phyloP scores from a whole-genome alignment of 192 early-diverging fungal genomes.

The Umbelopsis sp. region DNA sequence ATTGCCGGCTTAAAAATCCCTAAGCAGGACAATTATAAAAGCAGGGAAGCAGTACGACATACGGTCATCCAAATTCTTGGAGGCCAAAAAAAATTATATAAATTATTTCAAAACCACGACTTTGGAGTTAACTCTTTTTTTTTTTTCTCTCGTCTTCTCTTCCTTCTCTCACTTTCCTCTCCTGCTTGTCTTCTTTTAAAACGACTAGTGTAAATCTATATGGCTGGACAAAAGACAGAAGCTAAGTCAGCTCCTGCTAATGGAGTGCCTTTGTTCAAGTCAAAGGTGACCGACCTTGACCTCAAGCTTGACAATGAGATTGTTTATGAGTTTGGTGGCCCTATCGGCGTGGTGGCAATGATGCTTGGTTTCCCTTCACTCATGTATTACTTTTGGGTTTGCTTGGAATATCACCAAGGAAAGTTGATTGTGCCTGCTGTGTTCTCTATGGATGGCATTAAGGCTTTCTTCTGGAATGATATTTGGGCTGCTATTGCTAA shows the following conservation, averaged over 20 bases:
- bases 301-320: slow-evolving; percentile 63
- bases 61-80: too few species aligned
- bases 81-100: slow-evolving; percentile 16
- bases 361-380: slow-evolving; percentile 72
- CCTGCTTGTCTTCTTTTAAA: too few species aligned
- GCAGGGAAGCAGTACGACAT: too few species aligned
- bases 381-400: slow-evolving; percentile 78
- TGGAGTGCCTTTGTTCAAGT: slow-evolving; percentile 35
- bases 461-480: slow-evolving; percentile 42
- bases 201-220: background rate
- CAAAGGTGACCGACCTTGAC: slow-evolving; percentile 45
- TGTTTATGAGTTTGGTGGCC: slow-evolving; percentile 76
- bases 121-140: background rate
- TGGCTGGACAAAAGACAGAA: slow-evolving; percentile 19
- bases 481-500: slow-evolving; percentile 51
- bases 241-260: slow-evolving; percentile 7
- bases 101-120: background rate
- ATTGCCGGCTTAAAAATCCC: too few species aligned
- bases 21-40: too few species aligned
- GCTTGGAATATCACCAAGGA: slow-evolving; percentile 69
- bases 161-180: background rate
- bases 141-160: background rate
- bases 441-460: slow-evolving; percentile 43
- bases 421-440: slow-evolving; percentile 43
- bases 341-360: slow-evolving; percentile 67